Base-by-base conservation (phyloP, 208 protist species). In the Trypanosoma congolense region DNA sequence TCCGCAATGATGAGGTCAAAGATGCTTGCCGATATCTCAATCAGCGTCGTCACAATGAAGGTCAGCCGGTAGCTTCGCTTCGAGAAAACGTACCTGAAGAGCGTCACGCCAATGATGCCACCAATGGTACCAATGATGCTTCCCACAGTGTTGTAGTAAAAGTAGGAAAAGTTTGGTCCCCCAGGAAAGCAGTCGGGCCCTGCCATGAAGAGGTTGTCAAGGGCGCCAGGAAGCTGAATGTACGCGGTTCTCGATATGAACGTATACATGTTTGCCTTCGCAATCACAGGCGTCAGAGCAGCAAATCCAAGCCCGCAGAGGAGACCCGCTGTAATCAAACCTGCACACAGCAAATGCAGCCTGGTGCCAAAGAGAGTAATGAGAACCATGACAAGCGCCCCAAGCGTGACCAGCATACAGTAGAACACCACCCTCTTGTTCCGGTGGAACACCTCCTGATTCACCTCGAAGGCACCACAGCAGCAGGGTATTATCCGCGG, bases 1-100 rank as follows among this genome's bases (percentile, higher is more conserved):
- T 82, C 56, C 30, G 88, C 74, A 26, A 92, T 77, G 51, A 86
- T 73, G 36, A 92, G 61, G 56, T 92, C 83, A 46, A 88, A 77
- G 45, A 88, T 29, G 24, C 63, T 70, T 41, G 64, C 77, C 10
- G 81, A 5, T 21, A 84, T 58, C 40, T 71, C 61, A 21, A 85
- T 33, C 4, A 75, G 14, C 2, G 65, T 80, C 1, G 83, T 86
- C 16, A 72, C 40, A 40, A 73, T 59, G 53, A 87, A 80, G 12
- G 73, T 70, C 18, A 87, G 21, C 2, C 73, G 70, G 49, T 80
- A 80, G 61, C 70, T 81, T 50, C 69, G 65, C 54, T 77, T 74
- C 21, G 70, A 58, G 63, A 92, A 87, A 19, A 84, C 56, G 63
- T 80, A 77, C 6, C 68, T 60, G 63, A 89, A 89, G 10, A 73